Base-by-base conservation (phyloP, 2,329 filamentous ascomycete species). In the Eurotiales sp. region DNA sequence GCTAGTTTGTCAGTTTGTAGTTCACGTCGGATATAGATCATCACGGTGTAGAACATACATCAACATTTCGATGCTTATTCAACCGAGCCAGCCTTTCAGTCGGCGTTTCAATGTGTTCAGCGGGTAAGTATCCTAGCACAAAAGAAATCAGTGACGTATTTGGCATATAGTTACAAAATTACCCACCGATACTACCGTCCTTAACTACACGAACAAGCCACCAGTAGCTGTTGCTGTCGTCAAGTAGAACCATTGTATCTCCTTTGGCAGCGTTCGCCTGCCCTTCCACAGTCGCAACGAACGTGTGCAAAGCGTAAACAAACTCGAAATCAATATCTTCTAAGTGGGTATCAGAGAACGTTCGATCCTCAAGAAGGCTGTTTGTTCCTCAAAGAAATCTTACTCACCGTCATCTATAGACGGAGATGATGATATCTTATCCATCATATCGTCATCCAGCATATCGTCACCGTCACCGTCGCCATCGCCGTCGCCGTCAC, bases 281-380 rank as follows among this genome's bases (percentile, higher is more conserved):
- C 23, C 93, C 93, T 72, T 99, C 93, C 44, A 99, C 93, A 0
- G 93, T 97, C 23, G 93, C 93, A 58, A 96, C 88, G 65, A 99
- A 99, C 2, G 92, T 99, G 69, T 97, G 93, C 53, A 99, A 78
- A 23, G 93, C 93, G 74, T 99, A 99, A 55, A 99, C 93, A 73
- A 97, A 97, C 70, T 97, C 92, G 77, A 99, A 97, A 79, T 99
- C 93, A 72, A 99, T 99, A 66, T 99, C 93, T 82, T 99, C 93
- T 97, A 78, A 71, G 72, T 86, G 80, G 19, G 17, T 25, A 14
- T 54, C 23, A 54, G 48, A 22, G 15, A 21, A 17, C 5, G 4
- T 29, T 32, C 6, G 5, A 36, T 19, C 10, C 25, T 15, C 12
- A 32, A 10, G 7, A 7, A 15, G 8, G 34, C 10, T 8, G 11